Evolutionary conservation across 768 basidiomycete species (phyloP), one percentile per base, ranked within the genome.

Genomic region (Gloeophyllum trabeum): DNA sequence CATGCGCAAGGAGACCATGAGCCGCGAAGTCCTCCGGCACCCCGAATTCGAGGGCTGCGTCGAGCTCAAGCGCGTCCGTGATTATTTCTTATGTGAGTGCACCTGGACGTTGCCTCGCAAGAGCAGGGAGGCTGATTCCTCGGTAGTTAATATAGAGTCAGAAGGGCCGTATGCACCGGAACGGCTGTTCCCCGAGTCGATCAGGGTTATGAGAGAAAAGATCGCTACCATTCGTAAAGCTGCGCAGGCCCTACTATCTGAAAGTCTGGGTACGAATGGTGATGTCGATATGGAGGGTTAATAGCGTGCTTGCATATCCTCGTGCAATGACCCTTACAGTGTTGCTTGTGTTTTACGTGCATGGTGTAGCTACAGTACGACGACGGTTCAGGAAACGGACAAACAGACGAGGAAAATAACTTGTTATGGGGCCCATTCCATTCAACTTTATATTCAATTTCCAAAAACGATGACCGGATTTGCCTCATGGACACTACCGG

Each of bases 11-110:
- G 96, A 99, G 55, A 85, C 79, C 3, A 87, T 99, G 55, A 89
- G 80, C 48, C 70, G 96, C 35, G 93, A 98, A 61, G 93, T 93
- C 2, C 68, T 96, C 35, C 75, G 94, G 48, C 85, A 97, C 60
- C 79, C 83, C 0, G 93, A 98, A 58, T 96, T 98, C 48, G 73
- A 77, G 26, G 88, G 77, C 32, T 76, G 69, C 39, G 91, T 94
- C 3, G 73, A 87, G 58, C 69, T 99, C 40, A 78, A 79, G 42
- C 73, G 96, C 5, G 79, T 96, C 36, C 70, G 90, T 40, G 92
- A 97, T 66, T 85, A 81, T 63, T 97, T 96, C 62, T 71, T 97
- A 42, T 97, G 94, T 92, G 52, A 53, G 88, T 67, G 28, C 24
- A 42, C 39, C 34, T 7, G 13, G 40, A 35, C 13, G 32, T 37